These are phyloP conservation scores for Coemansia sp. DNA, from an alignment of 371 early-diverging fungal genomes.

Conservation along the genomic window DNA sequence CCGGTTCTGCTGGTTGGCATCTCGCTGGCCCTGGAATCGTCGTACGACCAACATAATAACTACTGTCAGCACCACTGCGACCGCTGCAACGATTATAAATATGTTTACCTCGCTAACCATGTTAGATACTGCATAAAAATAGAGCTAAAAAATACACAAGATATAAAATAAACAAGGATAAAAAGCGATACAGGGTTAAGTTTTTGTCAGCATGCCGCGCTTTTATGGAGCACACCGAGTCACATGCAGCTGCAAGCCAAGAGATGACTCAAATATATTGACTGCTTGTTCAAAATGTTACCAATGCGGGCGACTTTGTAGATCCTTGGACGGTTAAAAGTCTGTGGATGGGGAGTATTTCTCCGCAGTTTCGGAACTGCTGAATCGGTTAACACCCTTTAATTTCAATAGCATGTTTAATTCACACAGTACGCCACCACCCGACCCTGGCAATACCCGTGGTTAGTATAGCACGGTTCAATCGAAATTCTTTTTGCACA, in stretches of 20 bases:
- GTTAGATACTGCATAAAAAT: neutral
- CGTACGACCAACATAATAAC: conserved; percentile 14
- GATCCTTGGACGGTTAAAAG: too few species aligned
- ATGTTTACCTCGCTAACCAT: conserved; percentile 20
- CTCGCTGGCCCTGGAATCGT: conserved; percentile 12
- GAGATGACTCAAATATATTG: neutral
- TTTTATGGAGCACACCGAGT: neutral
- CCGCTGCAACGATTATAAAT: conserved; percentile 23
- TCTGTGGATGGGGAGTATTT: too few species aligned
- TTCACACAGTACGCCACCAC: neutral
- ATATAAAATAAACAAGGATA: neutral
- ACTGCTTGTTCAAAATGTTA: too few species aligned
- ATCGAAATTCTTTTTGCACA: neutral
- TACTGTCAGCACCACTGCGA: conserved; percentile 10
- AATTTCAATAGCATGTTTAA: neutral
- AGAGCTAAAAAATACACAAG: neutral
- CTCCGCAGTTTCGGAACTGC: too few species aligned
- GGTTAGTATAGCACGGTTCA: neutral
- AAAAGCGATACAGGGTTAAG: neutral
- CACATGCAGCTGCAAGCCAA: conserved; percentile 1
- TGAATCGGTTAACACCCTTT: too few species aligned
- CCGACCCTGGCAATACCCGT: neutral
- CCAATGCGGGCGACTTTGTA: too few species aligned
- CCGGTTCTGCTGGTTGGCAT: neutral
- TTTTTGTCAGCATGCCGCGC: neutral